These are phyloP conservation scores for Grigorovia humatica DNA, from an alignment of 805 yeast genomes.

Conservation along the genomic window DNA sequence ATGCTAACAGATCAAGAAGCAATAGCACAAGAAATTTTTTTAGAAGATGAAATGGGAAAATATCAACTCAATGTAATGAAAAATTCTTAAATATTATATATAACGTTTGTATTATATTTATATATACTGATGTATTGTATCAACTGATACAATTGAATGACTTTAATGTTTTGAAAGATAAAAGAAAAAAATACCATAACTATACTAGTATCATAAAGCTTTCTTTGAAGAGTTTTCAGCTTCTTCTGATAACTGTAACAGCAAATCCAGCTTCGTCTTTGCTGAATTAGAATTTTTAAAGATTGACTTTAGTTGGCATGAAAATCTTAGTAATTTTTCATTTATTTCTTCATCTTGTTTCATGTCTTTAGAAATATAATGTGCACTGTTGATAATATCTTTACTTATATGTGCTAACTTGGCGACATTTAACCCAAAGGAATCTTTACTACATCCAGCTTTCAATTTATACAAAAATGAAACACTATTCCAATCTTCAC, in stretches of 20 bases:
- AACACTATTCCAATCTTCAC: conserved; percentile 33
- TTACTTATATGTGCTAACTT: conserved; percentile 54
- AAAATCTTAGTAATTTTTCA: background rate
- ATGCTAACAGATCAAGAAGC: conserved; percentile 31
- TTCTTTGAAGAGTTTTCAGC: no score
- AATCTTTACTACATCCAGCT: conserved; percentile 44
- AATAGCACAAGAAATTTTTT: conserved; percentile 30
- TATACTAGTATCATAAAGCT: no score
- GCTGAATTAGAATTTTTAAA: background rate
- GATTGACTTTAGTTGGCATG: background rate
- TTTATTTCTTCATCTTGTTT: conserved; percentile 6
- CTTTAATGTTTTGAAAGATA: background rate
- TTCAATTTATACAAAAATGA: conserved; percentile 44
- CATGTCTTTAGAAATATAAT: conserved; percentile 17
- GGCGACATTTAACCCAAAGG: conserved; percentile 84
- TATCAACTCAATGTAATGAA: background rate
- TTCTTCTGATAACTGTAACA: background rate
- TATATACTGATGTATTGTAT: background rate
- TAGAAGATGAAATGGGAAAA: conserved; percentile 14
- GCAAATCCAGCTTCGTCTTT: background rate
- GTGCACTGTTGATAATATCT: conserved; percentile 38
- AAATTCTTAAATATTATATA: no score
- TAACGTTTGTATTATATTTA: background rate
- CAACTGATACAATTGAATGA: background rate
- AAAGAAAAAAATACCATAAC: no score